Base-by-base conservation (phyloP, 345 rosid species). In the Gossypium raimondii region DNA sequence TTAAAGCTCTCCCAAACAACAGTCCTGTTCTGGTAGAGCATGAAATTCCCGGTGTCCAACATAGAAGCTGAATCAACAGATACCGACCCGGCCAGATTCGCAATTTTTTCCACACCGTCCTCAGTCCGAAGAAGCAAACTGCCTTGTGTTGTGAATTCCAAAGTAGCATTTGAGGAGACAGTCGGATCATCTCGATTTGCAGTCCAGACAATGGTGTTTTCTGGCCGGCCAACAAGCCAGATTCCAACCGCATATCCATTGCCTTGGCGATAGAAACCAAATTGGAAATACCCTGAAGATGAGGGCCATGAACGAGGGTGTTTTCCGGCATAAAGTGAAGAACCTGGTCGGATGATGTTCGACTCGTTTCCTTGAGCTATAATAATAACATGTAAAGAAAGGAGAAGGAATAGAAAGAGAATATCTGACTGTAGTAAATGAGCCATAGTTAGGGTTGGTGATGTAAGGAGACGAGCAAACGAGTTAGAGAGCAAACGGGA, bases 1-100 rank as follows among this genome's bases (percentile, higher is more conserved):
- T 20, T 41, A 57, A 86, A 86, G 50, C 80, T 83, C 68, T 80
- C 73, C 89, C 89, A 86, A 9, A 75, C 27, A 52, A 56, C 51
- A 34, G 76, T 56, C 27, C 17, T 16, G 7, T 48, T 47, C 45
- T 50, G 73, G 20, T n/a, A 44, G 57, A 82, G 78, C 50, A 83
- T 83, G n/a, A 83, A 83, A 67, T 83, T 86, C 0, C 89, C 86
- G 0, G 82, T 62, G 18, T 74, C 77, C 13, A 62, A 61, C 77
- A 62, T 74, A 24, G 77, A 50, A 48, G 70, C 77, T 13, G 72
- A 14, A 68, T 25, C 57, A 9, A 8, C 43, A 22, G 58, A 1
- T 27, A 27, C 29, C 0, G 29, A 27, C 3, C 29, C 0, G 29
- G 3, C 0, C 24, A 2, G 11, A 8, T 24, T n/a, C 2, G 8